Percentiles rank a stretch among this genome's conserved stretches.
Evolutionary conservation across 768 basidiomycete genomes (phyloP).

Genomic region (Lactarius deliciosus): DNA sequence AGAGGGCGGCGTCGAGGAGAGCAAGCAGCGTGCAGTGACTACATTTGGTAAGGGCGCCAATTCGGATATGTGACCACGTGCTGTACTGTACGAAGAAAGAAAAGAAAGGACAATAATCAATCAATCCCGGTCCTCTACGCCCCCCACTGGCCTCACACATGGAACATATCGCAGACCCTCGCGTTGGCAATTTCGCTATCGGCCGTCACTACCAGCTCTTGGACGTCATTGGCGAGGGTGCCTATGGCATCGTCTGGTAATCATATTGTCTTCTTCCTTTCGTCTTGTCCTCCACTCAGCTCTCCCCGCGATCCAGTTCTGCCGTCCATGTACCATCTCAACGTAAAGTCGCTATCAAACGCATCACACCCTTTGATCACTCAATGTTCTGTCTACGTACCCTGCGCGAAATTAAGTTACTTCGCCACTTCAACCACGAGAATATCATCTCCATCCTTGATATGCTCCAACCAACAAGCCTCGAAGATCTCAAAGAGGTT

Average conservation of each 20-base stretch:
- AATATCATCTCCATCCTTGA: constrained; percentile 96
- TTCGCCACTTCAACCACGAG: constrained; percentile 81
- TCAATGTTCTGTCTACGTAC: constrained; percentile 93
- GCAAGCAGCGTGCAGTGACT: constrained; percentile 23
- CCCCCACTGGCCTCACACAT: constrained; percentile 23
- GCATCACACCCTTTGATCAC: constrained; percentile 93
- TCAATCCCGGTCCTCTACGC: neutral
- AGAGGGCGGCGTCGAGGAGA: constrained; percentile 25
- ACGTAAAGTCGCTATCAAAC: constrained; percentile 95
- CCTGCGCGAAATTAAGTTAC: constrained; percentile 91
- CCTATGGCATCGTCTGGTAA: constrained; percentile 91
- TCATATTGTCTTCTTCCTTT: constrained; percentile 14
- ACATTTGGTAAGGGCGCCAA: constrained; percentile 17
- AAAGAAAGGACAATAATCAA: neutral
- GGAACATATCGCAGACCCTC: constrained; percentile 33
- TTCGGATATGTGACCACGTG: constrained; percentile 4
- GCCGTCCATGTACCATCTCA: constrained; percentile 84
- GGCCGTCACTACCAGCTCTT: constrained; percentile 82
- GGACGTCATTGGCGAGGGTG: constrained; percentile 87
- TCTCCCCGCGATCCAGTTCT: constrained; percentile 44
- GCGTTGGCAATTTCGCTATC: constrained; percentile 35
- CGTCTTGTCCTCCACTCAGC: constrained; percentile 2
- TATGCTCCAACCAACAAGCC: constrained; percentile 72
- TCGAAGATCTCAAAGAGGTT: constrained; percentile 85
- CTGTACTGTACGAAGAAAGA: neutral